These are phyloP conservation scores for Panus rudis DNA, from an alignment of 768 basidiomycete genomes.

Conservation along the genomic window DNA sequence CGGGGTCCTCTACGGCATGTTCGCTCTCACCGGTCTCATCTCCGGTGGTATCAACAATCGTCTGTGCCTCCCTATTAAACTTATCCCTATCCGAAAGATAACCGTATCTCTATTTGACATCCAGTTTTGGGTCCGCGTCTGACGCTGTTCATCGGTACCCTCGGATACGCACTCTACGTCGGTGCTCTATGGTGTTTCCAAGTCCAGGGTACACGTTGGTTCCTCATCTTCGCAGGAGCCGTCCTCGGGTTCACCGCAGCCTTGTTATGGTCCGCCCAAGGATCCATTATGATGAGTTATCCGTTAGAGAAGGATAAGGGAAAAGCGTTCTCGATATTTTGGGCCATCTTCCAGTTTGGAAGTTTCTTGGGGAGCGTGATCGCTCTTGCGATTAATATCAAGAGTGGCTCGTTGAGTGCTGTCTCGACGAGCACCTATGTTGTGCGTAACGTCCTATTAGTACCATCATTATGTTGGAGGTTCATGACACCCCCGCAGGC, in stretches of 20 bases:
- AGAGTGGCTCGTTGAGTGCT: conserved; percentile 22
- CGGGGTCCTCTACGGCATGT: conserved; percentile 36
- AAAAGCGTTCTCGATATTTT: conserved; percentile 43
- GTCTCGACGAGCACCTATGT: conserved; percentile 36
- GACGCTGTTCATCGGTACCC: conserved; percentile 44
- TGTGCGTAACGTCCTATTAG: too few relatives aligned
- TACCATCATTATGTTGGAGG: too few relatives aligned
- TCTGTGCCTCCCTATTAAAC: too few relatives aligned
- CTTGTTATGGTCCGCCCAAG: conserved; percentile 48
- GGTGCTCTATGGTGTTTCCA: conserved; percentile 41
- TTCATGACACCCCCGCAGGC: too few relatives aligned
- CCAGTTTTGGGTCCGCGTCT: conserved; percentile 41
- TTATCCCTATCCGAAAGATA: too few relatives aligned
- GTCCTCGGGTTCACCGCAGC: conserved; percentile 45
- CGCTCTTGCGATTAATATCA: conserved; percentile 36
- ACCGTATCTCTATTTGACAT: too few relatives aligned
- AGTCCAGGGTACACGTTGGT: conserved; percentile 33
- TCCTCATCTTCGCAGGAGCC: conserved; percentile 42
- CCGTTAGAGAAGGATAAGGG: conserved; percentile 54
- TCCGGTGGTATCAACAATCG: conserved; percentile 31
- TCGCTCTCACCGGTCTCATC: conserved; percentile 36
- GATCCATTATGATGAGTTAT: conserved; percentile 48
- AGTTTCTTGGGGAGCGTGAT: conserved; percentile 37
- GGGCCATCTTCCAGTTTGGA: conserved; percentile 42
- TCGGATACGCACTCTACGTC: conserved; percentile 46